Evolutionary conservation across 2,329 filamentous ascomycete genomes (phyloP), one percentile per base, ranked within the genome.

Genomic region (Colletotrichum trifolii): DNA sequence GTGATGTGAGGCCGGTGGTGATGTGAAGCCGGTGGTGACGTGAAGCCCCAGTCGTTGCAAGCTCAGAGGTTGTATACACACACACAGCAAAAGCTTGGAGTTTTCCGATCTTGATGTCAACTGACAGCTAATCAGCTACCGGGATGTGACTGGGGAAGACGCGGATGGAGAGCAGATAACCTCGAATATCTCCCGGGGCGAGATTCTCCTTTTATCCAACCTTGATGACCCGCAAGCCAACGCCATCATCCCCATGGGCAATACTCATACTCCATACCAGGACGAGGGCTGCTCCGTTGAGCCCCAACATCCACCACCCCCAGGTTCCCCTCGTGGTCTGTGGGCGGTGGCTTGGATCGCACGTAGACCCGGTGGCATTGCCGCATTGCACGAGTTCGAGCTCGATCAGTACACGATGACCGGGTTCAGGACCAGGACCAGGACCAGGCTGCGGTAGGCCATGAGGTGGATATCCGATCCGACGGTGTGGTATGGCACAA

Each of bases 241-340:
- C 38, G 49, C 49, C 25, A 39, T 49, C 40, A 55, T 36, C 43
- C 52, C 45, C 58, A 61, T 43, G 58, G 58, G 58, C n/a, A 40
- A 35, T 25, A 25, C 25, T 5, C 25, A 5, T 25, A 25, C 25
- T 25, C 25, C 25, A 35, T n/a, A 38, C 54, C n/a, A 15, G 42
- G 54, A 56, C 17, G 33, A 12, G 52, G 36, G n/a, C 36, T 25
- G 12, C n/a, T 42, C 45, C 36, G 33, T 61, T 56, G 36, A 56
- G 43, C 52, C 50, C 58, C 59, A 49, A 34, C 45, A 56, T 50
- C 50, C 59, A 56, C 59, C 57, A 56, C 59, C 57, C 59, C 52
- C 59, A 17, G 59, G 38, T 56, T 6, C 39, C 43, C 52, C 43
- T 7, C 52, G 15, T 49, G 45, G 43, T 40, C 12, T 17, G 12